Evolutionary conservation across 2,329 filamentous ascomycete genomes (phyloP).

Genomic region (Stemphylium lycopersici): DNA sequence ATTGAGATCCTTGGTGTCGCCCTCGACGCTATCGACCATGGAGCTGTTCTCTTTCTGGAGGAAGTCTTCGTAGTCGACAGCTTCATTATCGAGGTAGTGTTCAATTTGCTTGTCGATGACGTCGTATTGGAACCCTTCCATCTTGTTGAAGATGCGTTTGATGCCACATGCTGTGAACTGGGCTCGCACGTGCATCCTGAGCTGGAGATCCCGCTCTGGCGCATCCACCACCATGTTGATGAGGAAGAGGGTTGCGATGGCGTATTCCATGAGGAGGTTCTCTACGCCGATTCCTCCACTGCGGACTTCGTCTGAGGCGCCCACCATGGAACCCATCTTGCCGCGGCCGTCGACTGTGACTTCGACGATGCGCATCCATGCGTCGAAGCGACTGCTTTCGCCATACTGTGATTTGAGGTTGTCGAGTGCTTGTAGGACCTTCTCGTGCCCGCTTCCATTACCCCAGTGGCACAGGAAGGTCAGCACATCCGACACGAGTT

Average conservation of each 20-base stretch:
- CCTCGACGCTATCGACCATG: constrained; percentile 85
- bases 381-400: constrained; percentile 94
- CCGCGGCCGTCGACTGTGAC: constrained; percentile 95
- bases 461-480: constrained; percentile 97
- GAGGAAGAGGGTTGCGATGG: constrained; percentile 89
- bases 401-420: constrained; percentile 84
- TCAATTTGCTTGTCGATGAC: constrained; percentile 98
- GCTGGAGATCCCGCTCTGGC: constrained; percentile 83
- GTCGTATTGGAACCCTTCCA: constrained; percentile 98
- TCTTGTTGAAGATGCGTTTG: constrained; percentile 91
- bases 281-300: constrained; percentile 98
- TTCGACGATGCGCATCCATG: constrained; percentile 98
- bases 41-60: constrained; percentile 89
- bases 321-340: constrained; percentile 98
- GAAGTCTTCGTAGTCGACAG: constrained; percentile 97
- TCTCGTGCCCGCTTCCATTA: constrained; percentile 84
- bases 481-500: constrained; percentile 92
- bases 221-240: constrained; percentile 97
- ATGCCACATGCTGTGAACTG: constrained; percentile 96
- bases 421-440: constrained; percentile 92
- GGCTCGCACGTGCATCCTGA: constrained; percentile 91
- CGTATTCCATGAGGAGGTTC: constrained; percentile 98
- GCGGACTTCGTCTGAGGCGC: constrained; percentile 93
- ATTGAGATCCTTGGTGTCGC: constrained; percentile 86
- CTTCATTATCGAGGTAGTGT: constrained; percentile 89